Evolutionary conservation across 2,329 filamentous ascomycete genomes (phyloP).

Genomic region (Fusarium metavorans): DNA sequence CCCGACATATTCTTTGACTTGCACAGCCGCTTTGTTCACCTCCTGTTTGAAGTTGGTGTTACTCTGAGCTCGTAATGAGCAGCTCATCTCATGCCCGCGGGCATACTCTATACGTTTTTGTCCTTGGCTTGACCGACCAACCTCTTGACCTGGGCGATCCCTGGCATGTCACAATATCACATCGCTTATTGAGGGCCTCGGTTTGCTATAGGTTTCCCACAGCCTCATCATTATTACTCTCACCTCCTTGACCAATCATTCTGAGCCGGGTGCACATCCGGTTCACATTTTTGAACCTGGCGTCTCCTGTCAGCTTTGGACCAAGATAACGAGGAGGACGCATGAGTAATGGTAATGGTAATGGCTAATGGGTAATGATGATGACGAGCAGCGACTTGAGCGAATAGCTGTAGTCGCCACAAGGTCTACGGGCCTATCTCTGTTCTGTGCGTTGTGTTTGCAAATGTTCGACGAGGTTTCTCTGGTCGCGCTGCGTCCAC

Average conservation of each 20-base stretch:
- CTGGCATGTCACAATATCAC: neutral
- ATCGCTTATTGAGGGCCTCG: conserved; percentile 9
- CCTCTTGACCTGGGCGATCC: conserved; percentile 1
- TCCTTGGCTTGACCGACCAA: conserved; percentile 19
- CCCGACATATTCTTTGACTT: conserved; percentile 78
- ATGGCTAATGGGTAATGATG: conserved; percentile 32
- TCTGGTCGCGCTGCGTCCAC: conserved; percentile 18
- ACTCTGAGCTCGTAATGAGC: conserved; percentile 61
- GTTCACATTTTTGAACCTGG: conserved; percentile 11
- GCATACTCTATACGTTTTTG: conserved; percentile 47
- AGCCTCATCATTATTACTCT: conserved; percentile 28
- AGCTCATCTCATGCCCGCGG: conserved; percentile 24
- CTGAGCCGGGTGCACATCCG: conserved; percentile 11
- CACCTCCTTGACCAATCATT: conserved; percentile 10
- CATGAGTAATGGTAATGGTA: conserved; percentile 30
- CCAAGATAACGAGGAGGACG: conserved; percentile 13
- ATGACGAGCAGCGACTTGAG: conserved; percentile 26
- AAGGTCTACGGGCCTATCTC: conserved; percentile 5
- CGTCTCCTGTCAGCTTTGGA: conserved; percentile 15
- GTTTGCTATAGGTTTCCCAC: conserved; percentile 26
- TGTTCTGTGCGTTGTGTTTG: conserved; percentile 1
- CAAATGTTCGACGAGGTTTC: conserved; percentile 11
- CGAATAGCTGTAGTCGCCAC: conserved; percentile 17
- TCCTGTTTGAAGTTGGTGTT: conserved; percentile 70
- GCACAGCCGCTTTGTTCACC: conserved; percentile 72